Base-by-base conservation (phyloP, 352 stramenopile genomes). In the Phytophthora boehmeriae region DNA sequence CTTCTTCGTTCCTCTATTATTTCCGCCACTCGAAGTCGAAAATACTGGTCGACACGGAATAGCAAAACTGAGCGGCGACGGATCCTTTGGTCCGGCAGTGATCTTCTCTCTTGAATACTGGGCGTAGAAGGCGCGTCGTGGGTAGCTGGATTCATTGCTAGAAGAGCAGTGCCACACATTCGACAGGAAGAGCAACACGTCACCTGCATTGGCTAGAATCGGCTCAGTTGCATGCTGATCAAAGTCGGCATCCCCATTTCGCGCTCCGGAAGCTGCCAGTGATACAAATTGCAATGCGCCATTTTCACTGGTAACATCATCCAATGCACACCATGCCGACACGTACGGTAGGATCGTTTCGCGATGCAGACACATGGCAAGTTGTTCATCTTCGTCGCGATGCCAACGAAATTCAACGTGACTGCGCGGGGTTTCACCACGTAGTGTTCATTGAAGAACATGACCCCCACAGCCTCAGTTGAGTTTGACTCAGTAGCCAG, bases 361-460 rank as follows among this genome's bases (percentile, higher is more conserved):
- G 13, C 77, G 78, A 23, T 90, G 78, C 20, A 91, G 63, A 32
- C 79, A 90, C 81, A 92, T 92, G 13, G 59, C 76, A 4, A 91
- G 76, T 45, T 92, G 83, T 54, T 92, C 82, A 28, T 89, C 78
- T 47, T 89, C 81, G 50, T 92, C 83, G 30, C 75, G 80, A 65
- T 92, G 83, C 83, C 83, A 92, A 5, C 79, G 76, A 43, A 93
- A 91, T 54, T 89, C 75, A 20, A 89, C 80, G 20, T 67, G 46
- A 1, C 77, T 78, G 9, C 66, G 49, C 5, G 81, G 71, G 83
- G 83, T 42, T 93, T 91, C 51, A 90, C 73, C 19, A 93, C 77
- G 51, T 88, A 93, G 52, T 93, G 83, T 53, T 93, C 83, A 47
- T 91, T 91, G 66, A 93, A 91, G 49, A 91, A 90, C n/a, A 70